Evolutionary conservation across 768 basidiomycete genomes (phyloP).

Genomic region (Cystofilobasidium ferigula): DNA sequence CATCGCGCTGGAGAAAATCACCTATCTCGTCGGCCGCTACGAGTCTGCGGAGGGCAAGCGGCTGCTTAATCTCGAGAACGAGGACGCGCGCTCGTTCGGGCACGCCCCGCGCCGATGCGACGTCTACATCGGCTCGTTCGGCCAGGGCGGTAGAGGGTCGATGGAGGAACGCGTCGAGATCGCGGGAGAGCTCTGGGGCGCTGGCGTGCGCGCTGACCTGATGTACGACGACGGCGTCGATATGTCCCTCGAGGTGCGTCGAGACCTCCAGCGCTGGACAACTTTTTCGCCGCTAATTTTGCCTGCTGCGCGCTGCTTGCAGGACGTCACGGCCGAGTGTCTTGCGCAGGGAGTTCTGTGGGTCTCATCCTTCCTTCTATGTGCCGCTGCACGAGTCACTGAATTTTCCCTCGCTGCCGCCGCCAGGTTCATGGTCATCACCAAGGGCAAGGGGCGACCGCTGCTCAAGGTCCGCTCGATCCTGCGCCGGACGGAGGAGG

Average conservation of each 20-base stretch:
- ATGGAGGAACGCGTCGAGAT: constrained; percentile 32
- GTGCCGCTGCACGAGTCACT: not conserved
- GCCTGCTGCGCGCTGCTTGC: constrained; percentile 26
- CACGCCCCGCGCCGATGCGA: constrained; percentile 34
- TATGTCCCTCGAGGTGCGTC: not conserved
- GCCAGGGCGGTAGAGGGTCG: constrained; percentile 17
- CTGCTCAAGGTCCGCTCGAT: constrained; percentile 21
- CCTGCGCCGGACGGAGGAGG: constrained; percentile 23
- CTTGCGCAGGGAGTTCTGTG: constrained; percentile 33
- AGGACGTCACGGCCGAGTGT: constrained; percentile 31
- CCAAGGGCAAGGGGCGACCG: constrained; percentile 17
- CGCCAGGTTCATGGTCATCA: constrained; percentile 21
- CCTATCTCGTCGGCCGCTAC: constrained; percentile 22
- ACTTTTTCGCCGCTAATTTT: constrained; percentile 21
- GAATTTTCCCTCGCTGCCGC: not conserved
- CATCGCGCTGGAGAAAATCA: constrained; percentile 22
- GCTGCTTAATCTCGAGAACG: constrained; percentile 24
- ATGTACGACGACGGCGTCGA: constrained; percentile 27
- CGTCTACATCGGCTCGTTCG: constrained; percentile 34
- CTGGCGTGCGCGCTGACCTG: constrained; percentile 32
- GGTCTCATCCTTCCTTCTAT: constrained; percentile 29
- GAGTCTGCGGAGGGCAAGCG: constrained; percentile 22
- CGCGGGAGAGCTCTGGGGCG: constrained; percentile 32
- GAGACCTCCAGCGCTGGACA: not conserved
- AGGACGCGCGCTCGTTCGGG: constrained; percentile 29